Evolutionary conservation across 345 rosid species (phyloP).

Genomic region (Sisymbrium altissimum): DNA sequence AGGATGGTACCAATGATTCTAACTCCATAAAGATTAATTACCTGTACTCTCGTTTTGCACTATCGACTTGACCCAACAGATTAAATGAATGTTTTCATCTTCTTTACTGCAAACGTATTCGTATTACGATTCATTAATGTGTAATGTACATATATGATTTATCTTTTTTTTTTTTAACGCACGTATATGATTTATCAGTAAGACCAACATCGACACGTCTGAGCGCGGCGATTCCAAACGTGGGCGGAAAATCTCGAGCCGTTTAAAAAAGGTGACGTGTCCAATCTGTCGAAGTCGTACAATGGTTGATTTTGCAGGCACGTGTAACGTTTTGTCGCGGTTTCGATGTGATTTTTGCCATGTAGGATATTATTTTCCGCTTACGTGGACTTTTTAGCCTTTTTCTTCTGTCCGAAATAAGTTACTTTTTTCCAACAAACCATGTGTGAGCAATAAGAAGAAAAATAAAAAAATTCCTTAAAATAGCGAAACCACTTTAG

Average conservation of each 20-base stretch:
- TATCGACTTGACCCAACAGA: conserved; percentile 11
- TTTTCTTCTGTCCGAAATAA: conserved; percentile 10
- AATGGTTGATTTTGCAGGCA: neutral
- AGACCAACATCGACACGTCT: neutral
- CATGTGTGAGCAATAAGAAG: conserved; percentile 19
- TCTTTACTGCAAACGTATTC: neutral
- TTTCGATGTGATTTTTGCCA: neutral
- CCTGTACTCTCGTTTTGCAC: neutral
- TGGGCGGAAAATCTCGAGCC: neutral
- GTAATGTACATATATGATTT: neutral
- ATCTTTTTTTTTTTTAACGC: too few species aligned
- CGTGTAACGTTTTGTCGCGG: neutral
- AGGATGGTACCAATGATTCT: conserved; percentile 26
- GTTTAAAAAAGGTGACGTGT: conserved; percentile 7
- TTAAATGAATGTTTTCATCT: neutral
- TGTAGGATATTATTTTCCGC: neutral
- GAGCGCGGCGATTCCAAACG: neutral
- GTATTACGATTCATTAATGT: neutral
- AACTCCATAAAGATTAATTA: conserved; percentile 13
- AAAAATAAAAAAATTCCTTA: neutral
- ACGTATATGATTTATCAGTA: neutral
- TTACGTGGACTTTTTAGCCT: conserved; percentile 7
- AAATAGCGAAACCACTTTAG: conserved; percentile 26
- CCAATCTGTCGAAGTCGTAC: neutral
- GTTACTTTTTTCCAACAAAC: conserved; percentile 26